Evolutionary conservation across 2,329 filamentous ascomycete species (phyloP).

Genomic region (Scytalidium lignicola): DNA sequence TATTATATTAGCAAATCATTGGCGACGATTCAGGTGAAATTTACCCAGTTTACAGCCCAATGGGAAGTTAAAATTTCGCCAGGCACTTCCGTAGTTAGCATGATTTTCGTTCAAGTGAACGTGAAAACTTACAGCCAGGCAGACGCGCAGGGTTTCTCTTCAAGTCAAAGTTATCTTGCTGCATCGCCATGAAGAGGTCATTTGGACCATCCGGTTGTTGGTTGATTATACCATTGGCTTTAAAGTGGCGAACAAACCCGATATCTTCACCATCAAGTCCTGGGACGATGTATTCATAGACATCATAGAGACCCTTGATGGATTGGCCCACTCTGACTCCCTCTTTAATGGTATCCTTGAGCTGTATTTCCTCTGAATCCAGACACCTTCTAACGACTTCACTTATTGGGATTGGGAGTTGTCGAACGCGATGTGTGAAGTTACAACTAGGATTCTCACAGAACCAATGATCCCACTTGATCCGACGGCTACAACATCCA

Average conservation of each 20-base stretch:
- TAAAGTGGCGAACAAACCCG: slow-evolving; percentile 50
- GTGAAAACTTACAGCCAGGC: slow-evolving; percentile 27
- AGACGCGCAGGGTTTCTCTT: slow-evolving; percentile 34
- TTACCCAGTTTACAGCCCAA: slow-evolving; percentile 47
- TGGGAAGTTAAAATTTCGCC: slow-evolving; percentile 45
- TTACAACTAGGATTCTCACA: slow-evolving; percentile 49
- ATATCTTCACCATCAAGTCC: slow-evolving; percentile 37
- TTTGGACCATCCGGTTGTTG: slow-evolving; percentile 50
- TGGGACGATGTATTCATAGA: slow-evolving; percentile 40
- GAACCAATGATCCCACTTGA: slow-evolving; percentile 56
- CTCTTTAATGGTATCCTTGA: slow-evolving; percentile 3
- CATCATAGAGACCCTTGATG: slow-evolving; percentile 22
- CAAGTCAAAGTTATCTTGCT: slow-evolving; percentile 40
- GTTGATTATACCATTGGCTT: slow-evolving; percentile 49
- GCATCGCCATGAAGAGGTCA: slow-evolving; percentile 50
- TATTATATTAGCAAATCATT: slow-evolving; percentile 11
- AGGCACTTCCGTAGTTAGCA: slow-evolving; percentile 24
- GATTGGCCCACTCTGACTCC: neutral
- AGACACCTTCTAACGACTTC: slow-evolving; percentile 10
- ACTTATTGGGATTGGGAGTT: slow-evolving; percentile 4
- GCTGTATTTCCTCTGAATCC: neutral
- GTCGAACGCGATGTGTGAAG: slow-evolving; percentile 32
- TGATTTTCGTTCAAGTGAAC: slow-evolving; percentile 8
- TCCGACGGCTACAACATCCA: slow-evolving; percentile 53
- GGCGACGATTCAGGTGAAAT: slow-evolving; percentile 9